Conservation (phyloP, 2,329 filamentous ascomycete genomes). For the Bipolaris oryzae region DNA sequence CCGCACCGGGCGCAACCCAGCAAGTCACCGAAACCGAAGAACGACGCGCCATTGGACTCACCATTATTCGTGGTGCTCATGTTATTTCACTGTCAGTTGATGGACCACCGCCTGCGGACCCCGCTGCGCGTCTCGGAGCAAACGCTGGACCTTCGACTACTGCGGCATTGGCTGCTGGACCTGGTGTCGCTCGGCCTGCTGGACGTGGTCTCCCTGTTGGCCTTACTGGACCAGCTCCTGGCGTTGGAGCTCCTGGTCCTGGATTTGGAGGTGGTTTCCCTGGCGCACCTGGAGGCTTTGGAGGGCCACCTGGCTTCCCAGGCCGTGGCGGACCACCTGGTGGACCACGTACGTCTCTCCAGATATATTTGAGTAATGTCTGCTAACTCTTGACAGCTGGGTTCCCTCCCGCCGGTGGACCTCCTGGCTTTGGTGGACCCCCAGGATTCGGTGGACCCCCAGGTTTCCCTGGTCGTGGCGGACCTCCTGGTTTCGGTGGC, state of each 20-base stretch:
- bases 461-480: slow-evolving; percentile 34
- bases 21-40: slow-evolving; percentile 84
- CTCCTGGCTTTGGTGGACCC: slow-evolving; percentile 50
- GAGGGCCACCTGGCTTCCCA: slow-evolving; percentile 42
- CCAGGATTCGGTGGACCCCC: slow-evolving; percentile 34
- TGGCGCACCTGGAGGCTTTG: slow-evolving; percentile 46
- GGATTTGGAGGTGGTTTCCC: slow-evolving; percentile 56
- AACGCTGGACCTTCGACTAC: slow-evolving; percentile 69
- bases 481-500: slow-evolving; percentile 36
- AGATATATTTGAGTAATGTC: neutral
- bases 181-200: slow-evolving; percentile 88
- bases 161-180: slow-evolving; percentile 71
- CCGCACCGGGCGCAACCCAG: slow-evolving; percentile 68
- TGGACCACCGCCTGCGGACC: slow-evolving; percentile 92
- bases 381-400: slow-evolving; percentile 40
- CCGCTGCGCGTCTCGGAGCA: slow-evolving; percentile 84
- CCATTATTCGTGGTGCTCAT: slow-evolving; percentile 91
- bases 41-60: slow-evolving; percentile 94
- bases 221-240: slow-evolving; percentile 85
- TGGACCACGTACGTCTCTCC: slow-evolving; percentile 42
- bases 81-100: slow-evolving; percentile 96
- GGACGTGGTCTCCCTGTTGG: slow-evolving; percentile 84
- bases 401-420: slow-evolving; percentile 58
- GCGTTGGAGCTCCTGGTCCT: slow-evolving; percentile 80
- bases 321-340: slow-evolving; percentile 49